A percentile compares a stretch with the other conserved stretches of the same genome.
Evolutionary conservation across 2,329 filamentous ascomycete species (phyloP).

Genomic region (Dactylellina haptotyla): DNA sequence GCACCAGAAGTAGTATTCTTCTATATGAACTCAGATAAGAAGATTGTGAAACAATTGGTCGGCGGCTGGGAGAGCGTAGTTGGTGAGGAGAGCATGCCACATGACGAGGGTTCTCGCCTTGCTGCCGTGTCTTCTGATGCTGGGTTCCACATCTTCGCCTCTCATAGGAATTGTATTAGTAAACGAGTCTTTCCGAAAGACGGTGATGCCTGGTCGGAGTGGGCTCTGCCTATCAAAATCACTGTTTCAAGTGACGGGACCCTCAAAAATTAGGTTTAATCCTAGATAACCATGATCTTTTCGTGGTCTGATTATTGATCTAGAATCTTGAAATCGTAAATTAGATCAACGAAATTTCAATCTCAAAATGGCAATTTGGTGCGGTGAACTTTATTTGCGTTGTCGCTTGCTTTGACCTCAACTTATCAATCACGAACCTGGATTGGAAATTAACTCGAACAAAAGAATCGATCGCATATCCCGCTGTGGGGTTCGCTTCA

Average conservation of each 20-base stretch:
- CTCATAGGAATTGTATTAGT: neutral
- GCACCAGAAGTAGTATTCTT: neutral
- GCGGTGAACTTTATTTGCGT: too few species aligned
- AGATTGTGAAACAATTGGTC: neutral
- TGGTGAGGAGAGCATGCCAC: neutral
- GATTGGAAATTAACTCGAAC: too few species aligned
- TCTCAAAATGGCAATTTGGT: too few species aligned
- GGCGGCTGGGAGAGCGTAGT: neutral
- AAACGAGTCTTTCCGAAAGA: constrained; percentile 15
- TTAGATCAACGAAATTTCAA: too few species aligned
- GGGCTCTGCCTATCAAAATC: neutral
- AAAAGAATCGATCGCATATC: too few species aligned
- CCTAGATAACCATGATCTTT: neutral
- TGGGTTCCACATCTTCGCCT: constrained; percentile 13
- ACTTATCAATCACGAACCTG: too few species aligned
- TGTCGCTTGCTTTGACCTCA: too few species aligned
- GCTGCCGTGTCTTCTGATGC: constrained; percentile 5
- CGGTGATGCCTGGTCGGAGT: neutral
- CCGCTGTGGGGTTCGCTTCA: neutral
- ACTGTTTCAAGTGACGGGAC: neutral
- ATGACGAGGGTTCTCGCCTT: constrained; percentile 9
- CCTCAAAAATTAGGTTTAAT: neutral
- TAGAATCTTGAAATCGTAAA: too few species aligned
- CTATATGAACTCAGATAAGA: neutral
- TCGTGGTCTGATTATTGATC: too few species aligned